Percentiles rank a stretch among this genome's conserved stretches.
These are phyloP conservation scores for Cephalotrichum gorgonifer DNA, from an alignment of 2,329 filamentous ascomycete species.

Conservation along the genomic window DNA sequence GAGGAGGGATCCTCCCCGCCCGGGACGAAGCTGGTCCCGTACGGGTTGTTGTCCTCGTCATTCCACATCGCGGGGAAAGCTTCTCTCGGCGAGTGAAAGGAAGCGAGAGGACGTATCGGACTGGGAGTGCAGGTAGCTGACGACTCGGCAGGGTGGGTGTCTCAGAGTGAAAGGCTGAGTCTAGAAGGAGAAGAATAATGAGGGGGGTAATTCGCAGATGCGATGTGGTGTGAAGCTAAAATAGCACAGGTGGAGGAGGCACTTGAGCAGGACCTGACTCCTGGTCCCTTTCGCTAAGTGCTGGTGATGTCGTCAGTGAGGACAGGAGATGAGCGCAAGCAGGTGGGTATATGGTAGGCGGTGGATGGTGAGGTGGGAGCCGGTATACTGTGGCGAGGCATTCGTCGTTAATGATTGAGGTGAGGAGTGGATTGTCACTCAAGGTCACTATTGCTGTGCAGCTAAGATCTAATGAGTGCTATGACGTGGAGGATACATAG, in stretches of 20 bases:
- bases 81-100: neutral
- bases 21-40: constrained; percentile 81
- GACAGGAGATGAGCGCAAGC: neutral
- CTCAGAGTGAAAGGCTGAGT: too few species aligned
- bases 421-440: too few species aligned
- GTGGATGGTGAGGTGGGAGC: too few species aligned
- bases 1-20: constrained; percentile 62
- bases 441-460: too few species aligned
- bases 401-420: too few species aligned
- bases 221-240: neutral
- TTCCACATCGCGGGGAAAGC: constrained; percentile 66
- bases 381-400: too few species aligned
- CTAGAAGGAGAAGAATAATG: too few species aligned
- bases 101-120: neutral
- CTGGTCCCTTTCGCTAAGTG: neutral
- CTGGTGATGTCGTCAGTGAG: neutral
- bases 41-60: constrained; percentile 98
- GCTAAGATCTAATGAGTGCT: too few species aligned
- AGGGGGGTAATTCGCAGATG: too few species aligned
- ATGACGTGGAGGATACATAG: too few species aligned
- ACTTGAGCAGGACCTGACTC: neutral
- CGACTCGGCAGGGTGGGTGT: too few species aligned
- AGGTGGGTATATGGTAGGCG: too few species aligned
- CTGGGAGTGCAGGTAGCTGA: neutral
- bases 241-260: neutral